Base-by-base conservation (phyloP, 306 rosid genomes). In the Chamaecrista fasciculata region DNA sequence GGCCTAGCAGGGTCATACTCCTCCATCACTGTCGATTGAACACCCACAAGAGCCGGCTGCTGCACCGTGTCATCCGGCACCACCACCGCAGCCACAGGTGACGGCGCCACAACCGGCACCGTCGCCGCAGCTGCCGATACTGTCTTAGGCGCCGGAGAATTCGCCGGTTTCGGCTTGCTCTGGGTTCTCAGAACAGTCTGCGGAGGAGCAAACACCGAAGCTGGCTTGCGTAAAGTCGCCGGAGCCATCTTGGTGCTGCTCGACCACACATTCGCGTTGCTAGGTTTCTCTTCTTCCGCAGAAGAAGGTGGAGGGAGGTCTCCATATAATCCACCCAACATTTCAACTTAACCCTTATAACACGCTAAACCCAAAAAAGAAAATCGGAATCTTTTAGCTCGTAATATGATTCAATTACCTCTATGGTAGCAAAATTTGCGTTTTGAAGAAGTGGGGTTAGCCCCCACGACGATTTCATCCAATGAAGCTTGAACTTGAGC, bases 301-400 rank as follows among this genome's bases (percentile, higher is more conserved):
- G 99, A 88, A 11, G 97, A 88, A 1, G 97, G 99, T 4, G 99
- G 99, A 51, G 99, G 99, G 31, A 94, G 91, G 83, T 94, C 99
- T 0, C 99, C 99, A 24, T 94, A 94, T 75, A 94, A 66, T 15
- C 99, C 99, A 68, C 99, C 99, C 36, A 94, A 76, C 99, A 94
- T 81, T 88, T 53, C 16, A 48, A 50, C 40, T 8, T 12, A 56
- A 29, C 42, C 18, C 11, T 57, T 44, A 16, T 26, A 10, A 16
- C 3, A 28, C 10, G 11, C 11, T 26, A 16, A 46, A 46, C 18
- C 43, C 57, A 2, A 48, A 56, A 33, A 33, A 56, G 6, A 33
- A 46, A 65, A 25, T 16, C 26, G 6, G 9, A 46, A 28, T 18
- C 57, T 25, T 4, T n/a, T 25, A 46, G 55, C 57, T 28, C 7